Conservation (phyloP, 2,329 filamentous ascomycete genomes). For the Didymella arachidicola region DNA sequence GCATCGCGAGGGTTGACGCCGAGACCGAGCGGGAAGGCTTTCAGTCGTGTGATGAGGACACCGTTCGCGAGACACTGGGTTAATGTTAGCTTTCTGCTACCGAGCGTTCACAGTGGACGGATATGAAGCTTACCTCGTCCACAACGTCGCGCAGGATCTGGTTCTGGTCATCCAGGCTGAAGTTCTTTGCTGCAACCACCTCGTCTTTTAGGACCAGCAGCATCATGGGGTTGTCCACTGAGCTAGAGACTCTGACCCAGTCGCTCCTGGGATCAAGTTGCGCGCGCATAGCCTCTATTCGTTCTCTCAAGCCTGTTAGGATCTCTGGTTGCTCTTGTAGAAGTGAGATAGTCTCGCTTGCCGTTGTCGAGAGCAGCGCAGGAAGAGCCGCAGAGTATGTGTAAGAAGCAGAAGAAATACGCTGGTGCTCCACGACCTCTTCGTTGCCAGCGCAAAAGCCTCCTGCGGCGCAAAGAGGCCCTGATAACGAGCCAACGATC, state of each 20-base stretch:
- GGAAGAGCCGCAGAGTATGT: slow-evolving; percentile 95
- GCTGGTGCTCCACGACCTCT: slow-evolving; percentile 95
- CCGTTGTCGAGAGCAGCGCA: slow-evolving; percentile 92
- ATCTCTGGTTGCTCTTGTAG: slow-evolving; percentile 88
- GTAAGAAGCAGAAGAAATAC: slow-evolving; percentile 89
- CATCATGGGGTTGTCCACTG: slow-evolving; percentile 85
- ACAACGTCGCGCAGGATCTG: slow-evolving; percentile 86
- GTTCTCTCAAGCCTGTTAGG: slow-evolving; percentile 79
- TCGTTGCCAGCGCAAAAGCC: slow-evolving; percentile 93
- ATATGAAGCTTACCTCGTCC: slow-evolving; percentile 78
- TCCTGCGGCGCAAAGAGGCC: slow-evolving; percentile 88
- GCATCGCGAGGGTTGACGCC: slow-evolving; percentile 72
- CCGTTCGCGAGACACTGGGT: slow-evolving; percentile 80
- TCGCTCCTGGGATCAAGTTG: slow-evolving; percentile 94
- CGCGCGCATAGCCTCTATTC: slow-evolving; percentile 82
- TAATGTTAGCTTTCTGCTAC: slow-evolving; percentile 22
- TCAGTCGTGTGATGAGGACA: slow-evolving; percentile 87
- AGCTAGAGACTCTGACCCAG: slow-evolving; percentile 85
- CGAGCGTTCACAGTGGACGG: not conserved
- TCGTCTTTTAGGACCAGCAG: slow-evolving; percentile 84
- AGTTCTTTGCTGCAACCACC: slow-evolving; percentile 72
- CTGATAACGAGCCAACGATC: slow-evolving; percentile 92
- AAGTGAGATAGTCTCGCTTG: slow-evolving; percentile 86
- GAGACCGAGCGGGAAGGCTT: slow-evolving; percentile 69
- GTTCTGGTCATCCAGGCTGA: slow-evolving; percentile 80